Evolutionary conservation across 1,284 basidiomycete genomes (phyloP), one percentile per base, ranked within the genome.

Genomic region (Anthracocystis panici-leucophaei): DNA sequence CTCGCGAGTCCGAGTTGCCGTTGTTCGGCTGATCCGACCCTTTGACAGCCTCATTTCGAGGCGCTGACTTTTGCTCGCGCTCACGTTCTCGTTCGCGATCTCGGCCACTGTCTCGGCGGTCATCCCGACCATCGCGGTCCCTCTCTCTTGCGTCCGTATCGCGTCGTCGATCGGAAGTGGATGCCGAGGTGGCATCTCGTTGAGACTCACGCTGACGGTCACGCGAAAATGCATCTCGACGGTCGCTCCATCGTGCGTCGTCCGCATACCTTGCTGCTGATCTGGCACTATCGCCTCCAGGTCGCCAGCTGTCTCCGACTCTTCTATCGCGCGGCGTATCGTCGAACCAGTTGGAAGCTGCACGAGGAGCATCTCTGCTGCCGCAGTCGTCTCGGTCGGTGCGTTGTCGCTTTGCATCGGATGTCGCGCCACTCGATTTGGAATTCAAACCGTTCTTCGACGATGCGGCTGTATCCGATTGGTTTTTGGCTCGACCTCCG

Each of bases 281-380:
- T 53, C 60, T 57, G 6, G 27, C 44, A 33, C 51, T 44, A 21
- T 60, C 60, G 11, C 66, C 66, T 18, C 52, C 25, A 20, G 60
- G 66, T n/a, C 66, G 66, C 66, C 66, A 69, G n/a, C 48, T 51
- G 18, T 69, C 66, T 0, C 42, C 66, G n/a, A 33, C 49, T 14
- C 58, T 29, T 31, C 44, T 48, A 29, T 70, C 67, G 9, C 67
- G 67, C 21, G 67, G 67, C 23, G 61, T 20, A 41, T 70, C 67
- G 12, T 60, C 62, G 5, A 56, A 55, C 66, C 66, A 69, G 10
- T 25, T 63, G 16, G 59, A 41, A 18, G 46, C 44, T 21, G 51
- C 20, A 29, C 53, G 61, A 8, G 49, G 27, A 10, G 20, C 62
- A 10, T 48, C 50, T 38, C 46, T 54, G 21, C n/a, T 21, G 2